Conservation (phyloP, 1,284 basidiomycete species). For the Xanthoconium separans region DNA sequence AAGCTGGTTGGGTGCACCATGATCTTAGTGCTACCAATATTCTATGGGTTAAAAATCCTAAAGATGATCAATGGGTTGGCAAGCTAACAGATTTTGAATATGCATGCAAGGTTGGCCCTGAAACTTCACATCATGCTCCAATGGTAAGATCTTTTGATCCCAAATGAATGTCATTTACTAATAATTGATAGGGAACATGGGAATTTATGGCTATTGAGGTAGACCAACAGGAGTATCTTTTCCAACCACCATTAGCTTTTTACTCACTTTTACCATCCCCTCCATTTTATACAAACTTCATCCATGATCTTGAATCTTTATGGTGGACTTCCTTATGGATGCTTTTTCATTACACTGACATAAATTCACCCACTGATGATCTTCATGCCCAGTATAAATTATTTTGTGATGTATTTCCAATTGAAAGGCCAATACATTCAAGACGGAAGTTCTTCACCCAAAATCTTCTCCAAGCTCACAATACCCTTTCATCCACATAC, state of each 20-base stretch:
- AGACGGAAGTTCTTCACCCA: no score
- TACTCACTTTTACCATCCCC: no score
- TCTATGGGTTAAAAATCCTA: background rate
- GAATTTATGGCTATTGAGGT: conserved; percentile 17
- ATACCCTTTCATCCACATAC: no score
- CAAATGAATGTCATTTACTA: background rate
- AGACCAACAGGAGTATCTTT: background rate
- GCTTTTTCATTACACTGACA: background rate
- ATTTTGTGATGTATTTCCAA: no score
- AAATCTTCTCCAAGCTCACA: no score
- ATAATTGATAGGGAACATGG: conserved; percentile 8
- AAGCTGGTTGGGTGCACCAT: conserved; percentile 9
- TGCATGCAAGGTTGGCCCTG: background rate
- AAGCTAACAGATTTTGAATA: conserved; percentile 15
- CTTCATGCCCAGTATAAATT: no score
- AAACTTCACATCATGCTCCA: background rate
- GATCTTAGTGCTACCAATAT: conserved; percentile 13
- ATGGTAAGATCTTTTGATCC: background rate
- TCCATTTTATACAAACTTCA: conserved; percentile 7
- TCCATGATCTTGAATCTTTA: conserved; percentile 12
- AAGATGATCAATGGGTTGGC: background rate
- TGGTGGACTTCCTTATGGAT: conserved; percentile 11
- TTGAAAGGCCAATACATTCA: no score
- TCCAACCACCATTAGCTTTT: background rate
- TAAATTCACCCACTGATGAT: background rate